Evolutionary conservation across 371 early-diverging fungal genomes (phyloP), one percentile per base, ranked within the genome.

Genomic region (Choanephora cucurbitarum): DNA sequence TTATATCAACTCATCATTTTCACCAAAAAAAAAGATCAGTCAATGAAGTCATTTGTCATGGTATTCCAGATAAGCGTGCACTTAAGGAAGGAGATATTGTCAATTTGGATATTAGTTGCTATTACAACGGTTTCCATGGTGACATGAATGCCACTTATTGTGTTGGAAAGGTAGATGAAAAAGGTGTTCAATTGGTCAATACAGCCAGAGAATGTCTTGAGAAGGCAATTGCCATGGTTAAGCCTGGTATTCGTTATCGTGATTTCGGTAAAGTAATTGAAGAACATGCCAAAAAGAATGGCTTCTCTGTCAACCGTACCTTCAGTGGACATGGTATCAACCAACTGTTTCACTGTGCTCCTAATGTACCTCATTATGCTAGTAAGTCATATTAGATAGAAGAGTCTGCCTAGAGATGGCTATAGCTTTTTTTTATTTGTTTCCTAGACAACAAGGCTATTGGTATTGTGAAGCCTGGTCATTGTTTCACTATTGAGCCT

Each of bases 401-500:
- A n/a, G n/a, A n/a, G n/a, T n/a, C n/a, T n/a, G n/a, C n/a, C n/a
- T n/a, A n/a, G n/a, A n/a, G 0, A 28, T 3, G 1, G 1, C 3
- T n/a, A 32, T 33, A 33, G 53, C 3, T 3, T n/a, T 15, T 50
- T 3, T n/a, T 31, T 34, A 33, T 21, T 21, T 18, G 4, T 24
- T 15, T 52, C 45, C 23, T 59, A 82, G 85, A 87, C 57, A 95
- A 96, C 74, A 95, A 95, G 84, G 95, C 96, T 3, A 81, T 95
- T 49, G 99, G 99, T 39, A 85, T 91, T 1, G 91, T 93, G 84
- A 91, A 92, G 72, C 83, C 91, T 32, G 97, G 97, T 11, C 96
- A 97, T 62, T 81, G 87, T 47, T 98, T 98, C 62, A 98, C 98
- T 10, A 98, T 98, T 58, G 97, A 98, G 72, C 98, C 97, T 22